Base-by-base conservation (phyloP, 177 flowering plant genomes). In the Vitis hybrid region DNA sequence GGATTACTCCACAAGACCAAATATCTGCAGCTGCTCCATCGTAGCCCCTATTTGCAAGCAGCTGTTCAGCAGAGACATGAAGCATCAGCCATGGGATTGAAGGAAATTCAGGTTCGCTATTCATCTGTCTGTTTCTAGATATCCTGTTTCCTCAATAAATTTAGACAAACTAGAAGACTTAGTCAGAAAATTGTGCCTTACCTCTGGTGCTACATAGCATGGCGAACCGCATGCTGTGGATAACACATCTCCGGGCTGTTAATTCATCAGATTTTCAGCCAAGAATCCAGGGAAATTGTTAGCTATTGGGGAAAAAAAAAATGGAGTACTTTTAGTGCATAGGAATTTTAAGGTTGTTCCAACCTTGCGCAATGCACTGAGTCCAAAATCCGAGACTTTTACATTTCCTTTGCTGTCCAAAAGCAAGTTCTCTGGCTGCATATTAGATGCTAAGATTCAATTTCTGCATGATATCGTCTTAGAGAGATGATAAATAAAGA, bases 1-100 rank as follows among this genome's bases (percentile, higher is more conserved):
- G 88, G 71, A 94, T 82, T 21, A 94, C 92, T 58, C 98, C 98
- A 71, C 98, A 92, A n/a, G 98, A 89, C 97, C 98, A 94, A 71
- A 89, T 67, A 78, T 94, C 97, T 62, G 88, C 89, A 4, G 89
- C 83, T 26, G 93, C 87, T 63, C 98, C 98, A 19, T 88, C 87
- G 51, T 94, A 92, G 49, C 78, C 78, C 78, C 75, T 84, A 65
- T 80, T 75, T 50, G 80, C 65, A 30, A 94, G 77, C 60, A 93
- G 81, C 98, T 93, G 80, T 67, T 34, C 34, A 39, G 45, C 17
- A 57, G 72, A 23, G 32, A 55, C 6, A 79, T 54, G 54, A 55
- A 59, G 26, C 56, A 67, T 56, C 66, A 74, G 51, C 66, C n/a
- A 62, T 62, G n/a, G 21, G 9, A 67, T 39, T 66, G 62, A 62